phyloP scores from a whole-genome alignment of 768 basidiomycete species.

The Leccinum uliginosum region DNA sequence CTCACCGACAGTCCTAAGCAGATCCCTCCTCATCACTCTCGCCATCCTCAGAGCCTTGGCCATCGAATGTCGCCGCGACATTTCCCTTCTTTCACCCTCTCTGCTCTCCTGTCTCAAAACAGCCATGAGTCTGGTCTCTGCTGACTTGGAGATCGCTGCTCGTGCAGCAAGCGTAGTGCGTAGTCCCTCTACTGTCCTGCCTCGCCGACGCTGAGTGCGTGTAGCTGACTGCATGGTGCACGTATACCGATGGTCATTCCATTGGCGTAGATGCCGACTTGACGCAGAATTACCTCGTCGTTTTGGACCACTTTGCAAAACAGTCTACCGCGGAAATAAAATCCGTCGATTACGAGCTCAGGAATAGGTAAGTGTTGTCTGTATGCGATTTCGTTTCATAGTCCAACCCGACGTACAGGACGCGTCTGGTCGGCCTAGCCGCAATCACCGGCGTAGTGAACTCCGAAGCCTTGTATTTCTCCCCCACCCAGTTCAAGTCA shows the following conservation, averaged over 20 bases:
- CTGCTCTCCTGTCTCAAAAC: conserved; percentile 62
- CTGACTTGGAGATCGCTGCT: conserved; percentile 72
- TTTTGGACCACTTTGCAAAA: conserved; percentile 59
- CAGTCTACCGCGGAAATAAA: conserved; percentile 50
- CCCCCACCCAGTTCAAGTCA: conserved; percentile 62
- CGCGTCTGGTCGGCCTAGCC: conserved; percentile 81
- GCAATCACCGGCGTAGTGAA: conserved; percentile 76
- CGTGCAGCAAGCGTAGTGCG: conserved; percentile 78
- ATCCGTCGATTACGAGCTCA: conserved; percentile 60
- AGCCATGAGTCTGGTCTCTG: conserved; percentile 49
- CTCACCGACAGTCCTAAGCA: conserved; percentile 23
- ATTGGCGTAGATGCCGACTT: conserved; percentile 72
- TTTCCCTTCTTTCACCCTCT: conserved; percentile 66
- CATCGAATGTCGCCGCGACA: conserved; percentile 82
- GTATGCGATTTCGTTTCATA: background rate
- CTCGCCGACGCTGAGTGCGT: background rate
- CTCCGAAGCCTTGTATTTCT: conserved; percentile 79
- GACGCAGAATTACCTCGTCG: conserved; percentile 65
- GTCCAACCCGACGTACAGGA: conserved; percentile 39
- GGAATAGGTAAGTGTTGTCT: conserved; percentile 57
- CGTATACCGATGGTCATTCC: conserved; percentile 82
- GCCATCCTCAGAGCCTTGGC: conserved; percentile 78
- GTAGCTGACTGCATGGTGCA: conserved; percentile 89
- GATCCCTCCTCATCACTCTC: conserved; percentile 78
- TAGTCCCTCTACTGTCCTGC: conserved; percentile 6